phyloP scores from a whole-genome alignment of 768 basidiomycete genomes.

The Mycena vulgaris region DNA sequence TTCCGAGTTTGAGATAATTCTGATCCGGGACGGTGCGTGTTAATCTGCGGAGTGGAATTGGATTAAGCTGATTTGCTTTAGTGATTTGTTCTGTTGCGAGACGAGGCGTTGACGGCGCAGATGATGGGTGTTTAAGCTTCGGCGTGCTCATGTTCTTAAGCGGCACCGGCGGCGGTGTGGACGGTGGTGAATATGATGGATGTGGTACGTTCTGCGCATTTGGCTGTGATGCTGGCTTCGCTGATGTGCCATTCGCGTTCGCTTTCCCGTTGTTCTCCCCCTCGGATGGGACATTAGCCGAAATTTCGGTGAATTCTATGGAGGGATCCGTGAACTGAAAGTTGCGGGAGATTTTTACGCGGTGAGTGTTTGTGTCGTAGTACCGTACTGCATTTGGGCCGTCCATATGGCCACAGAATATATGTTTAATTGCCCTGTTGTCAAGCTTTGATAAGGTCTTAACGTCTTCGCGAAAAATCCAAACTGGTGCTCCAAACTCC shows the following conservation, averaged over 20 bases:
- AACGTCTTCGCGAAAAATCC: slow-evolving; percentile 16
- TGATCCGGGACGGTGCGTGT: slow-evolving; percentile 1
- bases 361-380: slow-evolving; percentile 15
- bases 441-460: slow-evolving; percentile 17
- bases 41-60: slow-evolving; percentile 5
- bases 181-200: background rate
- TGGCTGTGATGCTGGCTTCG: background rate
- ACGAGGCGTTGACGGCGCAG: background rate
- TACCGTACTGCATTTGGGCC: slow-evolving; percentile 20
- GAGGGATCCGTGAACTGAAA: background rate
- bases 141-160: background rate
- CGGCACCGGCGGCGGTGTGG: background rate
- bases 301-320: background rate
- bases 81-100: background rate
- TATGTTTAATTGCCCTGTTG: background rate
- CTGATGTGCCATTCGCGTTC: background rate
- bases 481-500: slow-evolving; percentile 25
- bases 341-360: slow-evolving; percentile 8
- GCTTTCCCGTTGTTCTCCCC: background rate
- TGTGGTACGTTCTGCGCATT: background rate
- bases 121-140: background rate
- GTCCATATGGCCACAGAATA: slow-evolving; percentile 25
- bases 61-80: slow-evolving; percentile 1
- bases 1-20: slow-evolving; percentile 9
- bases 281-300: background rate